Percentiles rank a stretch among this genome's conserved stretches.
Evolutionary conservation across 2,329 filamentous ascomycete species (phyloP).

Genomic region (Diaporthe capsici): DNA sequence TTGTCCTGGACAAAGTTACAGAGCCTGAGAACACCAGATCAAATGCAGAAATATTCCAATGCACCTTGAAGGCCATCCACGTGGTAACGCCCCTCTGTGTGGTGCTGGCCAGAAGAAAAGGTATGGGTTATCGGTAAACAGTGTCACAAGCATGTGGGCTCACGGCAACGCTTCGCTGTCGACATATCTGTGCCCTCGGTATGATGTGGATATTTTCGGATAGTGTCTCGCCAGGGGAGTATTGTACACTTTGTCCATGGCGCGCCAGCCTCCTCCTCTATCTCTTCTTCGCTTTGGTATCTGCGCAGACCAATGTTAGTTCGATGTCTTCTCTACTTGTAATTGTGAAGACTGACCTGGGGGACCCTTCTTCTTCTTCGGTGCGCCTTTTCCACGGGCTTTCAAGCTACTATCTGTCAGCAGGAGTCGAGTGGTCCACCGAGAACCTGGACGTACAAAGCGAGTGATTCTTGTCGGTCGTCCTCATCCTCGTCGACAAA

Average conservation of each 20-base stretch:
- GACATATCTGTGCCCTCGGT: neutral
- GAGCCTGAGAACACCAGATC: neutral
- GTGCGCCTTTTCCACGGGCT: constrained; percentile 85
- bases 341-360: constrained; percentile 47
- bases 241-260: constrained; percentile 28
- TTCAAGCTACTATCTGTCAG: constrained; percentile 69
- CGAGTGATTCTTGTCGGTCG: constrained; percentile 82
- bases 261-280: constrained; percentile 42
- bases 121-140: neutral
- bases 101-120: neutral
- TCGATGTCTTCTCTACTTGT: constrained; percentile 57
- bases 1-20: neutral
- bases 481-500: constrained; percentile 83
- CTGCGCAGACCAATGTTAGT: constrained; percentile 48
- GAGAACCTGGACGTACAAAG: constrained; percentile 63
- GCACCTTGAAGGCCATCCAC: neutral
- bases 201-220: constrained; percentile 39
- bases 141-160: neutral
- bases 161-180: neutral
- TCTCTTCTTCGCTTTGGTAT: constrained; percentile 60
- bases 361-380: constrained; percentile 86
- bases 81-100: neutral
- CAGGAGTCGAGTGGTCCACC: neutral
- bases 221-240: constrained; percentile 6
- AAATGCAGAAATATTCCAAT: neutral